Evolutionary conservation across 83 land plant species (phyloP), one percentile per base, ranked within the genome.

Genomic region (Larix sibirica): DNA sequence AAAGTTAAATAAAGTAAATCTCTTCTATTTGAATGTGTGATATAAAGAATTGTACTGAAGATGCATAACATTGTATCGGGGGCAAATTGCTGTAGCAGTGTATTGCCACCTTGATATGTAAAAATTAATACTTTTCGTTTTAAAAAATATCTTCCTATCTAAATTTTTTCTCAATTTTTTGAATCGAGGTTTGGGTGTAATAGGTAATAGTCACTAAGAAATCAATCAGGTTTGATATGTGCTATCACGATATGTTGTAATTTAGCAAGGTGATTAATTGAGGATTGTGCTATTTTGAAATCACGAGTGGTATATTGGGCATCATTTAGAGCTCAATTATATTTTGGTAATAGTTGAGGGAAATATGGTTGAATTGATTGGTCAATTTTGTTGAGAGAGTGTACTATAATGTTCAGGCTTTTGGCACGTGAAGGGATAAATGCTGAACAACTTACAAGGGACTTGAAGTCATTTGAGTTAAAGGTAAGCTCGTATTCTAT

Each of bases 391-490:
- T 2, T 28, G 38, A 16, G 64, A 56, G 28, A 18, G 2, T 58
- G 8, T 60, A 59, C 2, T 31, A 20, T 20, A 61, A 83, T 79
- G 66, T 81, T 64, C 80, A 96, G 99, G 84, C 80, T 98, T 20
- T 89, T 98, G 63, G 99, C 99, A 44, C 95, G 99, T 6, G 99
- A 98, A 84, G 99, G 99, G 28, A 91, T 98, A 71, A 96, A 96
- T 91, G 99, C 99, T 18, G 99, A 98, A 54, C 99, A 96, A 82
- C 99, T 98, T 85, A 92, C 99, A 23, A 81, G 99, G 10, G 99
- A 98, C 86, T 84, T 98, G 79, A 98, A 96, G 83, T 95, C 99
- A 0, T 96, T 98, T 86, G 99, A 98, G 77, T 73, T 98, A 60
- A 98, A 96, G 95, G 99, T 98, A 63, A 62, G 68, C 20, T 61